phyloP scores from a whole-genome alignment of 495 filamentous ascomycete species.

The Tetracladium setigerum region DNA sequence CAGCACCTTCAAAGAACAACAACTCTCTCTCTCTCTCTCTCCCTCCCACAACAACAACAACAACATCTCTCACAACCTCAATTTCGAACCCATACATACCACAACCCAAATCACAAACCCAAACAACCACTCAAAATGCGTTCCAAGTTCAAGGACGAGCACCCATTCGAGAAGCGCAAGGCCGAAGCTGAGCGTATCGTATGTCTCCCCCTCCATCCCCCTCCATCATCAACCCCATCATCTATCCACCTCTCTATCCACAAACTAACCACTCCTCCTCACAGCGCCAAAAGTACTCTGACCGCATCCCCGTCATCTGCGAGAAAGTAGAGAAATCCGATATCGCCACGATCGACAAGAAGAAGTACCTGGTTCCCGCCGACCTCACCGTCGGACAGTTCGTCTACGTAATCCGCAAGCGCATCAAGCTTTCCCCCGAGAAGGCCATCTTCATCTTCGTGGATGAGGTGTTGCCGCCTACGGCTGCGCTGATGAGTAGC shows the following conservation, averaged over 20 bases:
- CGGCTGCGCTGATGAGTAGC: constrained; percentile 95
- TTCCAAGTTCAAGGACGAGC: constrained; percentile 99
- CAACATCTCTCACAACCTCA: not conserved
- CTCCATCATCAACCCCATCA: not conserved
- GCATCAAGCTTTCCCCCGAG: constrained; percentile 98
- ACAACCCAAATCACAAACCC: not conserved
- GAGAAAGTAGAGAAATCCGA: constrained; percentile 99
- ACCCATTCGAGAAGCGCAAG: constrained; percentile 99
- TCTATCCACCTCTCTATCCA: not conserved
- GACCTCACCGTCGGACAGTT: constrained; percentile 99
- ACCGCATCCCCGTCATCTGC: constrained; percentile 99
- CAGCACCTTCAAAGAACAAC: not conserved
- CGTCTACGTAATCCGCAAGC: constrained; percentile 99
- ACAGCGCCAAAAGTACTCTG: constrained; percentile 88
- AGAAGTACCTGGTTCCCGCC: constrained; percentile 98
- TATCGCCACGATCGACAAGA: constrained; percentile 99
- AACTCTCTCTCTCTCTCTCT: too few species aligned
- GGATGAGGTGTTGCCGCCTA: constrained; percentile 94
- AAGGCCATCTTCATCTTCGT: constrained; percentile 99
- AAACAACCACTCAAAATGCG: constrained; percentile 75
- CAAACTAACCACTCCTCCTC: not conserved
- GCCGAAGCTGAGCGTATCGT: constrained; percentile 83
- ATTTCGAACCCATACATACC: too few species aligned
- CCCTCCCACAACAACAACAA: constrained; percentile 8
- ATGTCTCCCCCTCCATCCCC: constrained; percentile 2